Evolutionary conservation across 257 asterid genomes (phyloP), one percentile per base, ranked within the genome.

Genomic region (Capsicum baccatum): DNA sequence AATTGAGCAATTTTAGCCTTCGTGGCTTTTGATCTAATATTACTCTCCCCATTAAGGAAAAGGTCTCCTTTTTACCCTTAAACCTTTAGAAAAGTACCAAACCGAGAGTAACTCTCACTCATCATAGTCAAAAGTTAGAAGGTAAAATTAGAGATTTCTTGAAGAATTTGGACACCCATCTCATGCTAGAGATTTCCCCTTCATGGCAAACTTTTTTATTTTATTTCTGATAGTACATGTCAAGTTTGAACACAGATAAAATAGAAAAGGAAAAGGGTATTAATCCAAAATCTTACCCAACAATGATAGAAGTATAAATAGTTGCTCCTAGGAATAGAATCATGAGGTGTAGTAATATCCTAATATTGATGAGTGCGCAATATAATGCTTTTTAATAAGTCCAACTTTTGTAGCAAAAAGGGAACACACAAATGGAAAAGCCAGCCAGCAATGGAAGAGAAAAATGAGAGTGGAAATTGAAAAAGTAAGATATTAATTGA

Each of bases 391-490:
- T 76, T 76, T 52, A 52, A 76, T 76, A 50, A 76, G 52, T 76
- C 42, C 62, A 50, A 76, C 81, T 76, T 76, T 76, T 54, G 63
- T 76, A 76, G 63, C 81, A 76, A 52, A 52, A 76, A 52, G 63
- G 35, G 81, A 26, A 54, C 21, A 76, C 48, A 76, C 63, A 50
- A 19, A 7, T 39, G 79, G 14, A 69, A 42, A 69, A 66, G 44
- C 44, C 33, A 26, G 33, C 33, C 44, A 39, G 44, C 44, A 39
- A 4, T 39, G 5, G 44, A 4, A 39, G 73, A 66, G 9, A n/a
- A 21, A 78, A 78, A 11, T n/a, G 81, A 76, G 81, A 76, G 19
- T 14, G 73, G 47, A 66, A 66, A 63, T 21, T 6, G 70, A 33
- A 66, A 74, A 52, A 52, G 62, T 54, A 56, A 67, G 56, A 56